Percentiles rank a stretch among this genome's conserved stretches.
phyloP scores from a whole-genome alignment of 78 protist species.

The Dictyostelium firmibasis region DNA sequence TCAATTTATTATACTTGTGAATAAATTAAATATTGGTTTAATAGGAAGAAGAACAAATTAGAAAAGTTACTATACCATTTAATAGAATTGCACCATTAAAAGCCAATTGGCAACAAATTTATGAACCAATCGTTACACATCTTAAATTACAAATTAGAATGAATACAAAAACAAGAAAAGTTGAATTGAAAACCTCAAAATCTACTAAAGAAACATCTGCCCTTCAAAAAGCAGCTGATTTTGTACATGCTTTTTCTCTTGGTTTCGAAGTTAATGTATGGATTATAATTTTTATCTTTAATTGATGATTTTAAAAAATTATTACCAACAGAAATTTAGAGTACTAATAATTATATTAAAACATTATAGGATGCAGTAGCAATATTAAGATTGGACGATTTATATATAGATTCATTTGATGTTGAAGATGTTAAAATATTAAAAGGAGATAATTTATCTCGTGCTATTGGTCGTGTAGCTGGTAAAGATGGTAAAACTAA shows the following conservation, averaged over 20 bases:
- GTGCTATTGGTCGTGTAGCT: conserved; percentile 99
- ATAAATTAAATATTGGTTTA: no score
- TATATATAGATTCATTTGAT: conserved; percentile 97
- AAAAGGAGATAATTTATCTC: conserved; percentile 96
- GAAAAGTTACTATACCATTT: conserved; percentile 73
- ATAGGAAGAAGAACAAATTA: conserved; percentile 54
- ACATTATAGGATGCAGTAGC: conserved; percentile 97
- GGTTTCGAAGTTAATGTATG: conserved; percentile 94
- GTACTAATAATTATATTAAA: neutral
- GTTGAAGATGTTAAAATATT: conserved; percentile 96
- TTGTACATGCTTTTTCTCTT: conserved; percentile 92
- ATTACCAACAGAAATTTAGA: neutral
- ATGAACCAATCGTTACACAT: conserved; percentile 97
- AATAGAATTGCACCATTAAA: conserved; percentile 95
- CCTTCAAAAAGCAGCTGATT: conserved; percentile 96
- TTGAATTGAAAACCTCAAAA: conserved; percentile 91
- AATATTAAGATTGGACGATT: conserved; percentile 97
- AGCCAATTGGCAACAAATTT: conserved; percentile 93
- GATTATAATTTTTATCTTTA: neutral
- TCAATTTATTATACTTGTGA: no score
- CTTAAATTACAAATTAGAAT: conserved; percentile 94
- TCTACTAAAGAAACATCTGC: conserved; percentile 84
- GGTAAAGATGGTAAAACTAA: conserved; percentile 98
- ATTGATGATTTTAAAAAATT: no score
- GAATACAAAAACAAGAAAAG: conserved; percentile 88